Evolutionary conservation across 2,329 filamentous ascomycete species (phyloP).

Genomic region (Rhinocladiella mackenziei): DNA sequence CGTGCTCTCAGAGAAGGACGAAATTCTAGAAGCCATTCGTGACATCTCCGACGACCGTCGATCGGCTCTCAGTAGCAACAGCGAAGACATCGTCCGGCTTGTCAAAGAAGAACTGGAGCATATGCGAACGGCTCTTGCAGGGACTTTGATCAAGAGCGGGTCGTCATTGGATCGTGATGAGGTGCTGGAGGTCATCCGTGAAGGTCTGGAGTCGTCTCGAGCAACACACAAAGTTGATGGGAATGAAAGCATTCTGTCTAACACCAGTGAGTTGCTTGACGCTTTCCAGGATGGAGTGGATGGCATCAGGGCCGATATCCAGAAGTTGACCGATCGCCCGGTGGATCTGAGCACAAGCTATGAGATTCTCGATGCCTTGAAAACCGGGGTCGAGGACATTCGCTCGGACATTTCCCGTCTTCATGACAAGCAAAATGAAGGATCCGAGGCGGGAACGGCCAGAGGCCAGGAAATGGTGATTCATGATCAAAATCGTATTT

Average conservation of each 20-base stretch:
- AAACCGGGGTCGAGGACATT: constrained; percentile 71
- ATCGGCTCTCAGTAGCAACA: constrained; percentile 36
- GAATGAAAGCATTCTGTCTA: constrained; percentile 52
- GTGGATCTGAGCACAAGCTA: constrained; percentile 78
- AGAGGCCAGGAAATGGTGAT: constrained; percentile 56
- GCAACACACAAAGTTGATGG: constrained; percentile 52
- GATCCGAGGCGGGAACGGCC: constrained; percentile 49
- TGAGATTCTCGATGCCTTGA: constrained; percentile 84
- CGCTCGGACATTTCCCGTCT: constrained; percentile 74
- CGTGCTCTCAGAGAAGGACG: constrained; percentile 54
- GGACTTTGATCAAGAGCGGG: constrained; percentile 46
- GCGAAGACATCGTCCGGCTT: constrained; percentile 45
- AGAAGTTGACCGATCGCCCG: constrained; percentile 71
- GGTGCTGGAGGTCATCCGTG: constrained; percentile 54
- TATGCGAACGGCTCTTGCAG: constrained; percentile 55
- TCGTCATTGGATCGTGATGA: constrained; percentile 57
- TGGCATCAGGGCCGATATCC: constrained; percentile 68
- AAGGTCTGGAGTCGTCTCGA: constrained; percentile 52
- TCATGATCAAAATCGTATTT: constrained; percentile 51
- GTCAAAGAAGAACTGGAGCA: constrained; percentile 60
- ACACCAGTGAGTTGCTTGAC: constrained; percentile 57
- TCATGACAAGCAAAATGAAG: constrained; percentile 52
- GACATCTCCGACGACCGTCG: constrained; percentile 30
- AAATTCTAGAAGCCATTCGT: constrained; percentile 56
- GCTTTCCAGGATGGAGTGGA: constrained; percentile 67